phyloP scores from a whole-genome alignment of 208 protist species.

The Leishmania aethiopica region DNA sequence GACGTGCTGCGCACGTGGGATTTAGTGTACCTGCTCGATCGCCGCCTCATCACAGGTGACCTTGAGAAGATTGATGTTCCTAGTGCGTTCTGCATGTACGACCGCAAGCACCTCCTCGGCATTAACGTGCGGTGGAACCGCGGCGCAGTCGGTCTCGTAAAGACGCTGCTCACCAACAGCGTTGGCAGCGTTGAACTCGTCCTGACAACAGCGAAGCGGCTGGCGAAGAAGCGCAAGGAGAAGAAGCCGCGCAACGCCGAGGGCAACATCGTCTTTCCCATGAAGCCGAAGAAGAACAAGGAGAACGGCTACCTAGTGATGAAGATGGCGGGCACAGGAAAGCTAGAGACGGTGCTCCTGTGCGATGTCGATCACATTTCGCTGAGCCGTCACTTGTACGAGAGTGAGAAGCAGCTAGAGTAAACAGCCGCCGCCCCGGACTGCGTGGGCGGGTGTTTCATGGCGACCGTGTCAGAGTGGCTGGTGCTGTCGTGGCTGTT shows the following conservation, averaged over 20 bases:
- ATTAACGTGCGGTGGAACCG: constrained; percentile 74
- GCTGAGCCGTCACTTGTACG: constrained; percentile 79
- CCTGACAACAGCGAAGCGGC: constrained; percentile 67
- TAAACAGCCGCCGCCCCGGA: background rate
- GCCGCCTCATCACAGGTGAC: constrained; percentile 69
- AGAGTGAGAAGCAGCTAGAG: constrained; percentile 41
- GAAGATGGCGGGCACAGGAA: constrained; percentile 54
- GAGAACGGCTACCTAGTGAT: constrained; percentile 64
- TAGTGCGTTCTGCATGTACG: constrained; percentile 52
- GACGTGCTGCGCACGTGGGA: constrained; percentile 87
- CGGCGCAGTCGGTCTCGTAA: constrained; percentile 42
- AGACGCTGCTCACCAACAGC: constrained; percentile 54
- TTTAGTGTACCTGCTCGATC: constrained; percentile 77
- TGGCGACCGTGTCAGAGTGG: too few relatives aligned
- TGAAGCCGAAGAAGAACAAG: constrained; percentile 44
- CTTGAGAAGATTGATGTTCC: constrained; percentile 55
- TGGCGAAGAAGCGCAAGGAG: constrained; percentile 62
- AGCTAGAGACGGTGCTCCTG: constrained; percentile 41
- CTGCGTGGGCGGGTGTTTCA: background rate
- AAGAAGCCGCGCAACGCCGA: constrained; percentile 51
- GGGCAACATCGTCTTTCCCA: constrained; percentile 61
- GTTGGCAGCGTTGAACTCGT: constrained; percentile 56
- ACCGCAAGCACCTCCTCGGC: constrained; percentile 74
- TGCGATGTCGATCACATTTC: constrained; percentile 58
- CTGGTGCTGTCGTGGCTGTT: background rate